A percentile compares a stretch with the other conserved stretches of the same genome.
Evolutionary conservation across 2,329 filamentous ascomycete genomes (phyloP).

Genomic region (Scleromitrula shiraiana): DNA sequence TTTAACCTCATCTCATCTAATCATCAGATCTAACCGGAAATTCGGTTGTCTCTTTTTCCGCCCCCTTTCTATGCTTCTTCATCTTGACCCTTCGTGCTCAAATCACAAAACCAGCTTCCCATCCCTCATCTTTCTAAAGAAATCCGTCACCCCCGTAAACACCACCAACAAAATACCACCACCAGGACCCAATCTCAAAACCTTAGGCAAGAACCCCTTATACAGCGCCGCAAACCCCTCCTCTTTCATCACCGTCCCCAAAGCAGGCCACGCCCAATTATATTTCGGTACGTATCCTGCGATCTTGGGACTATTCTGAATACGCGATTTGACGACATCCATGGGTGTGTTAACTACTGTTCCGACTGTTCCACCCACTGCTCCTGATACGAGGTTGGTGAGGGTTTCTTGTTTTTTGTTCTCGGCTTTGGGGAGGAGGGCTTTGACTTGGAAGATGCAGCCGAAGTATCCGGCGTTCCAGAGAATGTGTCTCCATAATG

Average conservation of each 20-base stretch:
- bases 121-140: slow-evolving; percentile 62
- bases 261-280: slow-evolving; percentile 92
- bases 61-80: too few relatives aligned
- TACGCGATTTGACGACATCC: slow-evolving; percentile 96
- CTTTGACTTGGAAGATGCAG: slow-evolving; percentile 94
- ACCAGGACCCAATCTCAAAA: slow-evolving; percentile 65
- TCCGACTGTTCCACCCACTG: slow-evolving; percentile 80
- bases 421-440: slow-evolving; percentile 70
- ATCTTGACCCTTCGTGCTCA: neutral
- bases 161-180: slow-evolving; percentile 67
- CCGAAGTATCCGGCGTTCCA: slow-evolving; percentile 98
- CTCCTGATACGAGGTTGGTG: slow-evolving; percentile 82
- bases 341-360: slow-evolving; percentile 92
- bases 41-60: too few relatives aligned
- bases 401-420: slow-evolving; percentile 73
- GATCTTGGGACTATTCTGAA: slow-evolving; percentile 86
- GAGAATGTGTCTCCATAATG: slow-evolving; percentile 87
- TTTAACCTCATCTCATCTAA: too few relatives aligned
- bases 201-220: slow-evolving; percentile 97
- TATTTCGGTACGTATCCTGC: slow-evolving; percentile 84
- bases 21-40: too few relatives aligned
- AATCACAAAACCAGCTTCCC: slow-evolving; percentile 10
- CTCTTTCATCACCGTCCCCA: slow-evolving; percentile 82
- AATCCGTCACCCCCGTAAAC: slow-evolving; percentile 85
- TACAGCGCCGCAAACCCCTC: slow-evolving; percentile 89